Percentiles rank a stretch among this genome's conserved stretches.
Evolutionary conservation across 495 filamentous ascomycete genomes (phyloP).

Genomic region (Penicillium flavigenum): DNA sequence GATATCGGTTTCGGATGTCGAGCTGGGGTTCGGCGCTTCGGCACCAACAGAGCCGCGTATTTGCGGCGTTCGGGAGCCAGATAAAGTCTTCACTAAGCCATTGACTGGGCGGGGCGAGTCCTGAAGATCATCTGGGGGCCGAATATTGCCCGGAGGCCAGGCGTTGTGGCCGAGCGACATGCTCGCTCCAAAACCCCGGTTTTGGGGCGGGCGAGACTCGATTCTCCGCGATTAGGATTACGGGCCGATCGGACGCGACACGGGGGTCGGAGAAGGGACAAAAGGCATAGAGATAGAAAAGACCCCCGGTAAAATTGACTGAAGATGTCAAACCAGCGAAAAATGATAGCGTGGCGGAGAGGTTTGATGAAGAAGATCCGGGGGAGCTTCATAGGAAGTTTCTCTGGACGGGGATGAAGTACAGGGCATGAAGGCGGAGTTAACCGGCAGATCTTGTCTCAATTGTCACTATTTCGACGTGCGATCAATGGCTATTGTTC

Average conservation of each 20-base stretch:
- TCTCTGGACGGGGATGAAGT: conserved; percentile 46
- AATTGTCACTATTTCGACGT: conserved; percentile 8
- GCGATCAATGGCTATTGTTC: conserved; percentile 6
- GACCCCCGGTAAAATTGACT: conserved; percentile 16
- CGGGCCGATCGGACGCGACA: conserved; percentile 34
- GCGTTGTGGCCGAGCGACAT: conserved; percentile 54
- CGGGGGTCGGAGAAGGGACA: conserved; percentile 25
- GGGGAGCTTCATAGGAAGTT: conserved; percentile 37
- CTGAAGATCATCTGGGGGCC: conserved; percentile 46
- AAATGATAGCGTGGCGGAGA: conserved; percentile 38
- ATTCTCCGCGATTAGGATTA: conserved; percentile 48
- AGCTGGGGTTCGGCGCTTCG: conserved; percentile 47
- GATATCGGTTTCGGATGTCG: conserved; percentile 51
- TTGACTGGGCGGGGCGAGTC: conserved; percentile 48
- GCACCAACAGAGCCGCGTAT: conserved; percentile 50
- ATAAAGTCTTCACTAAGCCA: conserved; percentile 46
- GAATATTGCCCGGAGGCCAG: conserved; percentile 51
- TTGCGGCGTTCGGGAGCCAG: conserved; percentile 50
- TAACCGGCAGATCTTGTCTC: conserved; percentile 35
- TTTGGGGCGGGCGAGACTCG: conserved; percentile 49
- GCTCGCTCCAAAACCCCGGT: conserved; percentile 51
- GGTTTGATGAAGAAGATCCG: conserved; percentile 43
- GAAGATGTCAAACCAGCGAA: conserved; percentile 34
- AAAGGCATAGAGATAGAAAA: conserved; percentile 39
- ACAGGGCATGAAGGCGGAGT: conserved; percentile 37